These are phyloP conservation scores for Tolypocladium cylindrosporum DNA, from an alignment of 2,329 filamentous ascomycete genomes.

Conservation along the genomic window DNA sequence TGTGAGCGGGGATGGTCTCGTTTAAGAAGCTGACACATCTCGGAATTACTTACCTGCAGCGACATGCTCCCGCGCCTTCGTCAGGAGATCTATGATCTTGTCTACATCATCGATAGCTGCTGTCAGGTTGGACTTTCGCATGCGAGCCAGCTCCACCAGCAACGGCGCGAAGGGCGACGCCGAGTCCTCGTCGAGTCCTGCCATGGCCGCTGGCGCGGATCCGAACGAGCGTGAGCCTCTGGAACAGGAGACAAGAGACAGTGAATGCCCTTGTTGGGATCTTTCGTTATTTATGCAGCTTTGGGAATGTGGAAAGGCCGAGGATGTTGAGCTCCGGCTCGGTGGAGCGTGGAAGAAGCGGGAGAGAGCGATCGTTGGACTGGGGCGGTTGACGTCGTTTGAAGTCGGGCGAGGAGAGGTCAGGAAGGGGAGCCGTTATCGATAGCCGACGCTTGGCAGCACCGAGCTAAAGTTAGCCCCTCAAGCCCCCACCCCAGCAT, in stretches of 20 bases:
- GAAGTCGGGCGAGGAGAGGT: background rate
- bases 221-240: background rate
- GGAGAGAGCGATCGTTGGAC: background rate
- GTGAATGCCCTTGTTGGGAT: background rate
- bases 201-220: conserved; percentile 13
- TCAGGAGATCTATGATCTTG: conserved; percentile 67
- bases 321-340: background rate
- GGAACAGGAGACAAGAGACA: background rate
- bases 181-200: conserved; percentile 23
- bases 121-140: conserved; percentile 58
- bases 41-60: conserved; percentile 45
- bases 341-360: background rate
- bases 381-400: background rate
- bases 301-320: background rate
- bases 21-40: too few relatives aligned
- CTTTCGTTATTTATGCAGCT: background rate
- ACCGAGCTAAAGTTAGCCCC: background rate
- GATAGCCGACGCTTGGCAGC: background rate
- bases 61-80: conserved; percentile 63
- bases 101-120: conserved; percentile 73
- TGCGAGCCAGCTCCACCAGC: conserved; percentile 63
- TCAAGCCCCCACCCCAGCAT: background rate
- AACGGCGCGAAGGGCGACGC: conserved; percentile 43
- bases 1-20: background rate
- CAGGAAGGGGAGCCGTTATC: background rate